phyloP scores from a whole-genome alignment of 108 stramenopile species.

The Fistulifera solaris region DNA sequence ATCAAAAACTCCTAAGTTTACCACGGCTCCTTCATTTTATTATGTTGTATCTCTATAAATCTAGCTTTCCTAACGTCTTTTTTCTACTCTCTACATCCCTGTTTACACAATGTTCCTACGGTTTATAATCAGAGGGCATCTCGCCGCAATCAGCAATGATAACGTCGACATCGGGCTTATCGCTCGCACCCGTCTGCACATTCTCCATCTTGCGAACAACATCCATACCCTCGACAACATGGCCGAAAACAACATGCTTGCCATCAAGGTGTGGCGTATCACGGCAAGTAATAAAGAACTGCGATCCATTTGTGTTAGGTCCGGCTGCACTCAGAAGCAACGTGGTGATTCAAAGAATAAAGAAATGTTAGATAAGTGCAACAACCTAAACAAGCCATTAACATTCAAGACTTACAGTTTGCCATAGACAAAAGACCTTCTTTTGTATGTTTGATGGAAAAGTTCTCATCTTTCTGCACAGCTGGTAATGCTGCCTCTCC shows the following conservation, averaged over 20 bases:
- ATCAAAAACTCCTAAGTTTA: conserved; percentile 2
- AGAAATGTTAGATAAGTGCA: not conserved
- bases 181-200: conserved; percentile 34
- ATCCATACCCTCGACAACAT: conserved; percentile 96
- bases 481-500: conserved; percentile 23
- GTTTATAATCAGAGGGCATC: conserved; percentile 43
- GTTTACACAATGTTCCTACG: not conserved
- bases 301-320: conserved; percentile 81
- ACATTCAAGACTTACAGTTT: conserved; percentile 14
- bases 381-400: not conserved
- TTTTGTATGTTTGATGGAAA: conserved; percentile 77
- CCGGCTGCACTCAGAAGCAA: conserved; percentile 38
- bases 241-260: conserved; percentile 99
- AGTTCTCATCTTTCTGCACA: conserved; percentile 66
- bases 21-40: not conserved
- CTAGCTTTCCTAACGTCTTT: too few species aligned
- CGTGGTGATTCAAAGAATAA: conserved; percentile 51
- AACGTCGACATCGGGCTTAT: conserved; percentile 79
- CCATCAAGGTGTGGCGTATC: conserved; percentile 92
- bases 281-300: conserved; percentile 90
- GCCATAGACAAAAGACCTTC: conserved; percentile 74
- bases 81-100: too few species aligned
- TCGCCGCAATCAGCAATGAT: conserved; percentile 91
- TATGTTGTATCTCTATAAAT: not conserved
- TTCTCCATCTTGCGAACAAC: conserved; percentile 84